Percentiles rank a stretch among this genome's conserved stretches.
Conservation (phyloP, 2,329 filamentous ascomycete genomes). For the Diaporthe nobilis region DNA sequence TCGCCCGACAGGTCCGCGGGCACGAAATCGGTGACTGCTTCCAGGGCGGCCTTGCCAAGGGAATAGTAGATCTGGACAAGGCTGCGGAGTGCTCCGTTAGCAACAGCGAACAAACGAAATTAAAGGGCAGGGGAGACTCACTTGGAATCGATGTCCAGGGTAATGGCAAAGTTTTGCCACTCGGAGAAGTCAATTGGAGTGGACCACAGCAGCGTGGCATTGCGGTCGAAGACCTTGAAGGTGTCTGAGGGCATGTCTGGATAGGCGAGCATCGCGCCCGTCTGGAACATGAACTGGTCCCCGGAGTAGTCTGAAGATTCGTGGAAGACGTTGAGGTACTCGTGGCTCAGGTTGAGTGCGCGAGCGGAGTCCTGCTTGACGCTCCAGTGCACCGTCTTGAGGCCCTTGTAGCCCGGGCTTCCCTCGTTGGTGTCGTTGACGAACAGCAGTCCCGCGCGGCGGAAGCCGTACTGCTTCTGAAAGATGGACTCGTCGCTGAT, state of each 20-base stretch:
- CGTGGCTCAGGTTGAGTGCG: slow-evolving; percentile 54
- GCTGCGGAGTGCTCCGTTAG: slow-evolving; percentile 50
- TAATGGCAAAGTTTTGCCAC: slow-evolving; percentile 75
- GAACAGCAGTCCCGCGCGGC: slow-evolving; percentile 61
- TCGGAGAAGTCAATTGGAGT: slow-evolving; percentile 58
- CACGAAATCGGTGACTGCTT: slow-evolving; percentile 60
- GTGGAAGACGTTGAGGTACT: slow-evolving; percentile 56
- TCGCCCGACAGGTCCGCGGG: slow-evolving; percentile 66
- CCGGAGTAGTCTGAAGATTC: slow-evolving; percentile 54
- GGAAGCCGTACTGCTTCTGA: slow-evolving; percentile 61
- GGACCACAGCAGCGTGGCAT: slow-evolving; percentile 56
- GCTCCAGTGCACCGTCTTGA: slow-evolving; percentile 55
- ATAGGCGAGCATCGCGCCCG: slow-evolving; percentile 54
- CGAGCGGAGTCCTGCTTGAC: slow-evolving; percentile 51
- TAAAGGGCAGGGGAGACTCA: slow-evolving; percentile 49
- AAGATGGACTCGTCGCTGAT: slow-evolving; percentile 61
- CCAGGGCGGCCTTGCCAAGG: slow-evolving; percentile 59
- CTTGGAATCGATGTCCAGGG: slow-evolving; percentile 69
- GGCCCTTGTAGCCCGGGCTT: slow-evolving; percentile 52
- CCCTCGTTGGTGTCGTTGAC: slow-evolving; percentile 56
- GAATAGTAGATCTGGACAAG: slow-evolving; percentile 72
- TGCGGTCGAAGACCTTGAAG: slow-evolving; percentile 58
- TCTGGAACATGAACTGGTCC: slow-evolving; percentile 57
- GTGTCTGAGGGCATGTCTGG: slow-evolving; percentile 53
- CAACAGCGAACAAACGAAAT: background rate